Evolutionary conservation across 2,329 filamentous ascomycete genomes (phyloP).

Genomic region (Botrytis squamosa): DNA sequence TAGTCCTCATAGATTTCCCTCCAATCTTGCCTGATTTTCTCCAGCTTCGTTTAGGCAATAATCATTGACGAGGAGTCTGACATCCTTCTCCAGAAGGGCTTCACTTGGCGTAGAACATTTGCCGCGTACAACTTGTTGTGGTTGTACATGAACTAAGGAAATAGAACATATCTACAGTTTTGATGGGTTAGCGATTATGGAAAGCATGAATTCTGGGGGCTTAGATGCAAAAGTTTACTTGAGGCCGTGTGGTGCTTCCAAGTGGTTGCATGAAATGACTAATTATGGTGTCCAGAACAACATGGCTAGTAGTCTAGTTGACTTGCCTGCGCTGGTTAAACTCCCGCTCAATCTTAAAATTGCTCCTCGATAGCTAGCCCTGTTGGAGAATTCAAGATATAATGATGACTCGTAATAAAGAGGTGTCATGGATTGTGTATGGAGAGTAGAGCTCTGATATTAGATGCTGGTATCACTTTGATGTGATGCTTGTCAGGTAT

Average conservation of each 20-base stretch:
- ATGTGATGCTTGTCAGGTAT: neutral
- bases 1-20: slow-evolving; percentile 49
- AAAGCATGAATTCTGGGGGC: slow-evolving; percentile 49
- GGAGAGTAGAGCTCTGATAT: neutral
- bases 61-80: slow-evolving; percentile 42
- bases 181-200: slow-evolving; percentile 54
- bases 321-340: neutral
- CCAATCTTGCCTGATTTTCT: slow-evolving; percentile 43
- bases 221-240: neutral
- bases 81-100: slow-evolving; percentile 55
- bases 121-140: slow-evolving; percentile 54
- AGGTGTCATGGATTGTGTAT: neutral
- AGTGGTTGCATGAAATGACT: neutral
- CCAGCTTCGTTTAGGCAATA: slow-evolving; percentile 46
- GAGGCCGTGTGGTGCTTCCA: neutral
- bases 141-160: slow-evolving; percentile 62
- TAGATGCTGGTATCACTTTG: neutral
- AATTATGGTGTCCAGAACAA: neutral
- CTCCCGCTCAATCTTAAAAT: neutral
- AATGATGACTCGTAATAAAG: neutral
- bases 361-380: neutral
- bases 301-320: neutral
- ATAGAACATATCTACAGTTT: slow-evolving; percentile 55
- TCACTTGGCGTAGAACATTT: slow-evolving; percentile 49
- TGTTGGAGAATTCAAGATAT: neutral